Base-by-base conservation (phyloP, 257 asterid genomes). In the Solanum virginianum region DNA sequence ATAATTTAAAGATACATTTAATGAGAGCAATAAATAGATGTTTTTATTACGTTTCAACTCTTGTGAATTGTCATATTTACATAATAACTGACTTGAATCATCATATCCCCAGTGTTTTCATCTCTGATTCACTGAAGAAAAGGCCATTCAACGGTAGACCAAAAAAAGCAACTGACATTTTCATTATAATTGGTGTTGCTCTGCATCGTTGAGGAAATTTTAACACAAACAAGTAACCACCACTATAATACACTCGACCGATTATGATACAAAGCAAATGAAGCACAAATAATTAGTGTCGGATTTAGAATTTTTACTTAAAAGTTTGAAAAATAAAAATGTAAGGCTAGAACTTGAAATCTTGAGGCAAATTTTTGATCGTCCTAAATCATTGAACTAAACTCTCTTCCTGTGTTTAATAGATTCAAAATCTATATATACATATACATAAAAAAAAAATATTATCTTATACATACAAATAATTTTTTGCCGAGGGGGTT, bases 111-210 rank as follows among this genome's bases (percentile, higher is more conserved):
- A 77, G 82, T 51, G 82, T 77, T 77, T 77, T 45, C 82, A 51
- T 77, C 45, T 84, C 89, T 85, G 89, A 85, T 83, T 82, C 88
- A 82, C 86, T 84, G 89, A 83, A 68, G 49, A 75, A 69, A 87
- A 22, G 26, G 26, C 24, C 26, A 15, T 77, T 24, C 60, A 77
- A 51, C 22, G 24, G 86, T 75, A 49, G 77, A 72, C 16, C 84
- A 26, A 84, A 81, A 36, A 88, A 86, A 86, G 83, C 29, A 43
- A 55, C 89, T 84, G 89, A 84, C 88, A 84, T 77, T 22, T 65
- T 81, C 49, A 83, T 88, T 70, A 79, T 85, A 87, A 72, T 82
- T 75, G 18, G 6, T 45, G 47, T 17, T 54, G 4, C 5, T 39
- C 59, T 24, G 14, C 45, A 49, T 75, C 45, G 26, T 15, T 75